phyloP scores from a whole-genome alignment of 169 alveolate species.

The Plasmodium gaboni region DNA sequence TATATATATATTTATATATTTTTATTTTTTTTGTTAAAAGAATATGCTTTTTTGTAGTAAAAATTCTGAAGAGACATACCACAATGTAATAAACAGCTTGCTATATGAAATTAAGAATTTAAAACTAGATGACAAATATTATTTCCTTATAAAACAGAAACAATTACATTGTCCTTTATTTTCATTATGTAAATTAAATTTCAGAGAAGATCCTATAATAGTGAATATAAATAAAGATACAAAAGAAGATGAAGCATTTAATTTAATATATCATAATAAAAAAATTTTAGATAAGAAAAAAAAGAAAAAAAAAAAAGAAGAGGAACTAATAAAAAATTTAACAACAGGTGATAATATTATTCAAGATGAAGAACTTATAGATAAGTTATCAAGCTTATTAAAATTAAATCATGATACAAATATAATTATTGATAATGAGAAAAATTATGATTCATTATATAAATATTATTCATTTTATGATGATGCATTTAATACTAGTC shows the following conservation, averaged over 20 bases:
- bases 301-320: constrained; percentile 49
- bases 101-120: constrained; percentile 11
- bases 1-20: neutral
- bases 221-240: constrained; percentile 21
- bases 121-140: constrained; percentile 24
- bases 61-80: constrained; percentile 22
- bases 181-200: constrained; percentile 57
- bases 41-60: constrained; percentile 23
- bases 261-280: constrained; percentile 35
- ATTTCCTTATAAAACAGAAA: constrained; percentile 47
- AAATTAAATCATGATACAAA: constrained; percentile 13
- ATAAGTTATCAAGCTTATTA: constrained; percentile 26
- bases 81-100: constrained; percentile 21
- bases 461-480: constrained; percentile 65
- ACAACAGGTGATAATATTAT: constrained; percentile 19
- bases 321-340: constrained; percentile 21
- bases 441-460: constrained; percentile 6
- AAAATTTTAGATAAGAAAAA: constrained; percentile 26
- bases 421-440: constrained; percentile 15
- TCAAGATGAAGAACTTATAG: constrained; percentile 41
- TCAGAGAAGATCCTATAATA: constrained; percentile 41
- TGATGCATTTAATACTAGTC: constrained; percentile 23
- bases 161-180: constrained; percentile 2
- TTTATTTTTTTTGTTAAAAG: neutral
- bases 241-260: constrained; percentile 45